These are phyloP conservation scores for Cladophialophora psammophila DNA, from an alignment of 2,329 filamentous ascomycete genomes.

Conservation along the genomic window DNA sequence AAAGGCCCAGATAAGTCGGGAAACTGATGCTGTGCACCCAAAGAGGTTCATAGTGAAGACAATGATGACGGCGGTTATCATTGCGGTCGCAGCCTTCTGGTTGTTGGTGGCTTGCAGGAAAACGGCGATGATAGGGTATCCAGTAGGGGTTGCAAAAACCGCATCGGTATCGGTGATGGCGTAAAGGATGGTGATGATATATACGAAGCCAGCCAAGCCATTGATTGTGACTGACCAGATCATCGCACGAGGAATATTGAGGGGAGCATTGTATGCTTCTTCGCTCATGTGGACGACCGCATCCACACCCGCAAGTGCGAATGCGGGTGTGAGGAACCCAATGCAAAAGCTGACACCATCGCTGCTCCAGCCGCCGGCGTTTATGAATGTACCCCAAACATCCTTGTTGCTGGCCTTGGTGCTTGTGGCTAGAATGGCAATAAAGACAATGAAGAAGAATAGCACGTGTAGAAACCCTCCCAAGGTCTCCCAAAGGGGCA, in stretches of 20 bases:
- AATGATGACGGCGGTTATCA: conserved; percentile 48
- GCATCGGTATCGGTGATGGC: conserved; percentile 51
- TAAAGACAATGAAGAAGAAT: conserved; percentile 49
- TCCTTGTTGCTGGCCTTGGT: conserved; percentile 45
- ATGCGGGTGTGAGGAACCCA: conserved; percentile 46
- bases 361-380: conserved; percentile 54
- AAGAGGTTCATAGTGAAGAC: conserved; percentile 39
- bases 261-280: conserved; percentile 58
- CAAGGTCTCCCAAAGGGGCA: conserved; percentile 44
- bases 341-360: conserved; percentile 57
- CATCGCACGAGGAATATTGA: conserved; percentile 58
- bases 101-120: conserved; percentile 57
- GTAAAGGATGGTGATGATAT: conserved; percentile 55
- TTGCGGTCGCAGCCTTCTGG: conserved; percentile 53
- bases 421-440: conserved; percentile 47
- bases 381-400: conserved; percentile 57
- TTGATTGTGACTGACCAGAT: conserved; percentile 58
- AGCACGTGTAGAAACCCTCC: conserved; percentile 45
- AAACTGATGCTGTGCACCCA: conserved; percentile 45
- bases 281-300: conserved; percentile 48
- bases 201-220: conserved; percentile 56
- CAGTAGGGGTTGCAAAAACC: conserved; percentile 51
- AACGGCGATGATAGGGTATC: conserved; percentile 60
- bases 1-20: conserved; percentile 52
- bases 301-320: conserved; percentile 43